These are phyloP conservation scores for Phytophthora sansomeana DNA, from an alignment of 352 stramenopile species.

Conservation along the genomic window DNA sequence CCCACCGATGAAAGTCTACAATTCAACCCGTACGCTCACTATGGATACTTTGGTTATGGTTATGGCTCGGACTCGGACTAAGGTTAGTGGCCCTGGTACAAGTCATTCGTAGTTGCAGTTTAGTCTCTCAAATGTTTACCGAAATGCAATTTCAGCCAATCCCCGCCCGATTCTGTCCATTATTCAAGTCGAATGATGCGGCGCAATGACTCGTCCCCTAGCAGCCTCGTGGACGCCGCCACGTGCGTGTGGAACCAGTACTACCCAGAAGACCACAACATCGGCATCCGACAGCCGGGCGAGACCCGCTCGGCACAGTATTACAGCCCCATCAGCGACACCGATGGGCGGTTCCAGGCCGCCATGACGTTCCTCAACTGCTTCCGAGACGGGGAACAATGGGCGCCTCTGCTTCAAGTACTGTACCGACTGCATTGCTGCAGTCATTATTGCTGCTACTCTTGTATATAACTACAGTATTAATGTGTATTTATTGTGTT, in stretches of 20 bases:
- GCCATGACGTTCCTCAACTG: conserved; percentile 65
- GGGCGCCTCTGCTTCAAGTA: conserved; percentile 56
- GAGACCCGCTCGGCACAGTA: conserved; percentile 55
- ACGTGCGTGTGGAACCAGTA: conserved; percentile 84
- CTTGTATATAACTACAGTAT: no score
- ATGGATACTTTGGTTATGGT: not conserved
- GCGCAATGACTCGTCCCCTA: conserved; percentile 28
- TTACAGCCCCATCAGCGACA: conserved; percentile 60
- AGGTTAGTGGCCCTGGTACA: no score
- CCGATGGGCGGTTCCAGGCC: conserved; percentile 62
- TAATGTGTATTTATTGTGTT: not conserved
- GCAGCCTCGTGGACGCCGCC: conserved; percentile 48
- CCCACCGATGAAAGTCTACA: no score
- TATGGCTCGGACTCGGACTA: conserved; percentile 14
- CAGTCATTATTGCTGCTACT: no score
- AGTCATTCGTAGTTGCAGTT: no score
- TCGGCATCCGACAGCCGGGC: conserved; percentile 45
- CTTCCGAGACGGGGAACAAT: conserved; percentile 59
- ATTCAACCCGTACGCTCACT: not conserved
- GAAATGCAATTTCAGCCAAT: not conserved
- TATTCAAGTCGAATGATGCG: conserved; percentile 1
- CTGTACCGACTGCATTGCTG: not conserved
- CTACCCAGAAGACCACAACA: conserved; percentile 73
- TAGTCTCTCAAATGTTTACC: no score
- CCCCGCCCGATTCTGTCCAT: not conserved